phyloP scores from a whole-genome alignment of 805 yeast species.

The Yarrowia deformans region DNA sequence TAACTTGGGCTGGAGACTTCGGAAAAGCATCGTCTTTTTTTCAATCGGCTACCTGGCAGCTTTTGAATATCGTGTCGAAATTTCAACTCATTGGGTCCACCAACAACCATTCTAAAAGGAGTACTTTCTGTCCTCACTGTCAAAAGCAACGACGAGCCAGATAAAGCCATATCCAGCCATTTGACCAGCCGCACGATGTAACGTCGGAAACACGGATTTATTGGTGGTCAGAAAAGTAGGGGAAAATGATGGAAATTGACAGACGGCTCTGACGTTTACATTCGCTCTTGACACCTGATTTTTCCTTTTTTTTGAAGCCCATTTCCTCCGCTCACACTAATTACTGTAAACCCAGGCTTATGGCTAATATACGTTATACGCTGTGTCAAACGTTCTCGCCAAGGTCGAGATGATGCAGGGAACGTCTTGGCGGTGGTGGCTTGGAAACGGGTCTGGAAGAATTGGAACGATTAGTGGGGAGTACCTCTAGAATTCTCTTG shows the following conservation, averaged over 20 bases:
- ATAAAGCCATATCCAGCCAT: conserved; percentile 13
- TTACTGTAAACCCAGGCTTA: too few species aligned
- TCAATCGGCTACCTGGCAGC: too few species aligned
- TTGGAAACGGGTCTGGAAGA: too few species aligned
- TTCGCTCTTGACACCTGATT: too few species aligned
- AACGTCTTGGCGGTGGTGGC: conserved; percentile 3
- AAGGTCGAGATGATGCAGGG: background rate
- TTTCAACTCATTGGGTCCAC: background rate
- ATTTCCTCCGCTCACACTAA: too few species aligned
- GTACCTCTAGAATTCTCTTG: too few species aligned
- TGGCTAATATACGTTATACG: background rate
- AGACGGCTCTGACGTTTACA: too few species aligned
- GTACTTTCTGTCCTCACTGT: background rate
- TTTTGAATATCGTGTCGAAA: background rate
- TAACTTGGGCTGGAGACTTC: background rate
- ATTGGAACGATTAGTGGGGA: too few species aligned
- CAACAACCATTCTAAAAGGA: background rate
- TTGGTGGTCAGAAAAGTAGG: background rate
- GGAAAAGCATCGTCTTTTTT: too few species aligned
- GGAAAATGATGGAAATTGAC: too few species aligned
- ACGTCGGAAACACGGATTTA: background rate
- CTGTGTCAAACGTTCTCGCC: background rate
- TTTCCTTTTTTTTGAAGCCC: too few species aligned
- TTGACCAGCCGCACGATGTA: conserved; percentile 24
- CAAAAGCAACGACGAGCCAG: conserved; percentile 16